A percentile compares a stretch with the other conserved stretches of the same genome.
phyloP scores from a whole-genome alignment of 2,329 filamentous ascomycete species.

The Paracoccidioides brasiliensis region DNA sequence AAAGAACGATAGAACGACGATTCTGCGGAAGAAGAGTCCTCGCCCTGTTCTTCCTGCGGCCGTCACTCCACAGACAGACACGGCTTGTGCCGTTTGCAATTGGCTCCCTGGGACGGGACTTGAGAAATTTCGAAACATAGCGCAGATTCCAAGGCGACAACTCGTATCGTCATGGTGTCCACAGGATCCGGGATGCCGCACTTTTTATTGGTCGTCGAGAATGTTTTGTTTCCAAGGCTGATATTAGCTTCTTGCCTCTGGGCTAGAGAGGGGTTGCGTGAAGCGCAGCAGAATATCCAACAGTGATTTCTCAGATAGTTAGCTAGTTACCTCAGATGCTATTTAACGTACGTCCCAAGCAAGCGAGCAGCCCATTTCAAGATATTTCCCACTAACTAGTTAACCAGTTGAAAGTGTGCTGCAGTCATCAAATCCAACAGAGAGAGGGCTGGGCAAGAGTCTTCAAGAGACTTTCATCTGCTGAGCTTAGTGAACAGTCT shows the following conservation, averaged over 20 bases:
- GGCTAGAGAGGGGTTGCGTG: not conserved
- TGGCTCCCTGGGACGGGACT: not conserved
- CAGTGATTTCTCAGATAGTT: too few relatives aligned
- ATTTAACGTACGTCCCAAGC: too few relatives aligned
- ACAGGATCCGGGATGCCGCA: not conserved
- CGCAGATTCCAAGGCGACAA: not conserved
- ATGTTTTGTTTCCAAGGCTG: not conserved
- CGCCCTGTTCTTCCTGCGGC: not conserved
- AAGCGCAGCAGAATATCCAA: too few relatives aligned
- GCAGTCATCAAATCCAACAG: too few relatives aligned
- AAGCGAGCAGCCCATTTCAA: too few relatives aligned
- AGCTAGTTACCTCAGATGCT: too few relatives aligned
- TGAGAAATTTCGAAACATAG: conserved; percentile 1
- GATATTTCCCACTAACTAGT: too few relatives aligned
- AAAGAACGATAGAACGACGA: not conserved
- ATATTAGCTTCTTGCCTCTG: not conserved
- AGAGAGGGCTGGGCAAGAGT: too few relatives aligned
- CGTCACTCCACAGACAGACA: not conserved
- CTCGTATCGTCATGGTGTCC: not conserved
- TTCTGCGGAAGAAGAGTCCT: not conserved
- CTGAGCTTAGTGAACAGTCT: too few relatives aligned
- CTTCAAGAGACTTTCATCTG: too few relatives aligned
- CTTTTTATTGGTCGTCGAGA: not conserved
- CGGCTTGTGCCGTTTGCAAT: not conserved
- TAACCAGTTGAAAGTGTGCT: too few relatives aligned